Evolutionary conservation across 73 alveolate genomes (phyloP), one percentile per base, ranked within the genome.

Genomic region (Durusdinium trenchii): DNA sequence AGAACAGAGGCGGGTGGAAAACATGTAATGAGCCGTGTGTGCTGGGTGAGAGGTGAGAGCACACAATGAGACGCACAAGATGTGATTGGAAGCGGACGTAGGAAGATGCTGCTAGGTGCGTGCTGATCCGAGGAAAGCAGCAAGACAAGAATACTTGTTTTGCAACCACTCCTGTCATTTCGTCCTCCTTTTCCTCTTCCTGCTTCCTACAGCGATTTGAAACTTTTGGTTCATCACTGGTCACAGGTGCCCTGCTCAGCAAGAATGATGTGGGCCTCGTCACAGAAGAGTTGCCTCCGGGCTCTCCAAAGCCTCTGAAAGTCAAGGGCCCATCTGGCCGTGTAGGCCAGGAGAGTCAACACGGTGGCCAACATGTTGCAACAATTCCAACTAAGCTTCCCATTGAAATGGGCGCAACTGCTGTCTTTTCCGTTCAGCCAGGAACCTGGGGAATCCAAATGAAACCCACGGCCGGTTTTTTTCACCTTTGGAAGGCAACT

Each of bases 241-340:
- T 54, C 28, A 20, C 28, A 54, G 98, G 98, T n/a, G 99, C 99
- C 4, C 40, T 94, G 84, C 99, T 94, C n/a, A 94, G 99, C 93
- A 94, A 94, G 94, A 76, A 73, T 48, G 99, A 94, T 18, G 84
- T 94, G 62, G 99, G 99, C 42, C 23, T 94, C 54, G 91, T 73
- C 35, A 52, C 69, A 32, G 98, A 91, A 57, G 99, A 94, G 93
- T 36, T 94, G 71, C 99, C 99, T 0, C 93, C 83, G 9, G 99
- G 99, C 47, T 76, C 94, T 6, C 99, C 76, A 9, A 48, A 47
- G 84, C 99, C 99, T 10, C 46, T 94, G 94, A 81, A 81, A 36
- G 99, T 94, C 62, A 81, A 94, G 69, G 99, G 99, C 64, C 99
- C 99, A 12, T 94, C 99, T 76, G 99, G 99, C 62, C 64, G 99